Evolutionary conservation across 768 basidiomycete genomes (phyloP).

Genomic region (Suillus americanus): DNA sequence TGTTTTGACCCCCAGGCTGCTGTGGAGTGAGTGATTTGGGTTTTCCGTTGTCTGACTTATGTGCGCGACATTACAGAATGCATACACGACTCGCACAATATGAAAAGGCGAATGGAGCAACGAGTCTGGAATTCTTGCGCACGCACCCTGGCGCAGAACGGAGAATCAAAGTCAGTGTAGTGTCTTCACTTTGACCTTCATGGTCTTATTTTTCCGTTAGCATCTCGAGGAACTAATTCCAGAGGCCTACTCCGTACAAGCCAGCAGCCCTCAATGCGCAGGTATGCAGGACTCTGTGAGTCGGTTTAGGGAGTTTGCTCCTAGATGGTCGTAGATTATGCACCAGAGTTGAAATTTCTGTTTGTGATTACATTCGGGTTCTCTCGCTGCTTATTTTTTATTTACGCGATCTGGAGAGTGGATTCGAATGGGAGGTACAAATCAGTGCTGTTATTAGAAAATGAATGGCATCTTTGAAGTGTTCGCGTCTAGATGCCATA

Average conservation of each 20-base stretch:
- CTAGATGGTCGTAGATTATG: conserved; percentile 2
- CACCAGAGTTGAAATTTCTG: neutral
- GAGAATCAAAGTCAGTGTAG: conserved; percentile 62
- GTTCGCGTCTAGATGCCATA: neutral
- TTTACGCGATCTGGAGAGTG: neutral
- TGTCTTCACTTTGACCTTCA: neutral
- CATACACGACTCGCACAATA: conserved; percentile 63
- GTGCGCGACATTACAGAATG: conserved; percentile 45
- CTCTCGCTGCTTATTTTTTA: neutral
- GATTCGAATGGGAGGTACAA: neutral
- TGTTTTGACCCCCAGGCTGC: conserved; percentile 85
- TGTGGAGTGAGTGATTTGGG: conserved; percentile 51
- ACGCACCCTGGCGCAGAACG: conserved; percentile 81
- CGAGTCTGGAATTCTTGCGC: conserved; percentile 57
- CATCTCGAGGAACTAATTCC: conserved; percentile 54
- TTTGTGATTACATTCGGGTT: neutral
- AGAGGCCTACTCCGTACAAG: conserved; percentile 54
- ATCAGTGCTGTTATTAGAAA: neutral
- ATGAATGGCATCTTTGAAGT: neutral
- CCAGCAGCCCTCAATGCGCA: conserved; percentile 56
- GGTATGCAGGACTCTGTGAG: conserved; percentile 34
- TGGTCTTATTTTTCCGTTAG: conserved; percentile 27
- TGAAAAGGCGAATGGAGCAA: conserved; percentile 41
- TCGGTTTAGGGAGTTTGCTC: conserved; percentile 18
- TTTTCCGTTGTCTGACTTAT: conserved; percentile 1